Base-by-base conservation (phyloP, 768 basidiomycete species). In the Pleurotus salmoneostramineus region DNA sequence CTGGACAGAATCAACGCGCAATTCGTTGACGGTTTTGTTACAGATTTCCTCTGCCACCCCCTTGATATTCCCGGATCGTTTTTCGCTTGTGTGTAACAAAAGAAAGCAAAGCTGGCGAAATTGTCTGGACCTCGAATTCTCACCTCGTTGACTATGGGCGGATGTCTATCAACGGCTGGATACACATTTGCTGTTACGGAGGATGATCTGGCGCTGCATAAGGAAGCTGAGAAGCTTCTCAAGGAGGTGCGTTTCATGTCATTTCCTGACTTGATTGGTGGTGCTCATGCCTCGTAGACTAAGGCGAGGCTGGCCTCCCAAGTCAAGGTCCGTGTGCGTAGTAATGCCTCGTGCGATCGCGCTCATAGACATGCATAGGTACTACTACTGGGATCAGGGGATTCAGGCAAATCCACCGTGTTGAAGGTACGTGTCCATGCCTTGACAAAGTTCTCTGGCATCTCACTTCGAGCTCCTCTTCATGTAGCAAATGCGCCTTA, bases 401-500 rank as follows among this genome's bases (percentile, higher is more conserved):
- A 96, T 68, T 91, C 89, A 31, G 95, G 95, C 17, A 98, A 97
- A 72, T 92, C 90, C 3, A 97, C 95, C 6, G 81, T 97, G 65
- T 80, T 95, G 69, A 95, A 94, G 79, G 89, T 88, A 60, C 45
- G 21, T 68, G 31, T 34, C 12, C 12, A 11, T 33, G 37, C 37
- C 37, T 40, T 40, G 37, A 3, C 37, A 40, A 27, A 27, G 21
- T 40, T n/a, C 37, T 40, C 37, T 10, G 6, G n/a, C 37, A 40
- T 40, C 37, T 40, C 21, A 27, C 21, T 27, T 27, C 21, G n/a
- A 40, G 37, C 37, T 40, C 37, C 10, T n/a, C 37, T 40, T 40
- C n/a, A n/a, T 6, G 15, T 31, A 95, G 90, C 95, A 98, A 88
- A 98, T 98, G 95, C 87, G 95, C 37, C 77, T 97, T 36, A 97